Conservation (phyloP, 2,329 filamentous ascomycete genomes). For the Sporothrix phasma region DNA sequence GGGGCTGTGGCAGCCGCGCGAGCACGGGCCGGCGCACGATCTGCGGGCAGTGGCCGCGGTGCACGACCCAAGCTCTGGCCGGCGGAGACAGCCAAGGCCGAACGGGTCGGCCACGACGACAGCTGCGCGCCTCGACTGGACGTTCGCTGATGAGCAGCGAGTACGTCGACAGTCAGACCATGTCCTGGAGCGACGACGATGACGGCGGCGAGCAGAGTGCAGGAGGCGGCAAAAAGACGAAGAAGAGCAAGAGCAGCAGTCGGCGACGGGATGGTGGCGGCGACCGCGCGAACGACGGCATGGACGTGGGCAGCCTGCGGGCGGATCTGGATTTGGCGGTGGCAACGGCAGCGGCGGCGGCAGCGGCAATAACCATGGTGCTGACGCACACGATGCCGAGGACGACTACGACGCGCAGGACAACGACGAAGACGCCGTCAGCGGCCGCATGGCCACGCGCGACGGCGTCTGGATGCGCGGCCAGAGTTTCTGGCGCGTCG, state of each 20-base stretch:
- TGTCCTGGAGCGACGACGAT: conserved; percentile 4
- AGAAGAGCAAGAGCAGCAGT: background rate
- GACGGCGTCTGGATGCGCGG: conserved; percentile 64
- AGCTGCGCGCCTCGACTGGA: conserved; percentile 13
- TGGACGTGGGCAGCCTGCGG: background rate
- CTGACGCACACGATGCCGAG: conserved; percentile 31
- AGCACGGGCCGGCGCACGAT: background rate
- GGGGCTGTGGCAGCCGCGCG: background rate
- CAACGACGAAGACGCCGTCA: conserved; percentile 43
- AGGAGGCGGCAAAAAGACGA: background rate
- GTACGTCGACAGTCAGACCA: conserved; percentile 15
- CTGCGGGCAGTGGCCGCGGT: background rate
- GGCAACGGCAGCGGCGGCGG: conserved; percentile 2
- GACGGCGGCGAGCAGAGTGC: background rate
- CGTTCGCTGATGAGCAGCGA: background rate
- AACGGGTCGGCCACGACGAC: conserved; percentile 17
- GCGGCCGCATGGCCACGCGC: conserved; percentile 49
- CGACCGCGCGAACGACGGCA: background rate
- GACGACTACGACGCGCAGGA: conserved; percentile 27
- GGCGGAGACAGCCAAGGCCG: background rate
- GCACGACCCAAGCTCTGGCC: background rate
- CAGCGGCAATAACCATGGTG: conserved; percentile 25
- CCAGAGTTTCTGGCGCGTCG: conserved; percentile 77
- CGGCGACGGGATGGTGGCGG: background rate
- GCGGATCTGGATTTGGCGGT: too few relatives aligned